Evolutionary conservation across 768 basidiomycete species (phyloP), one percentile per base, ranked within the genome.

Genomic region (Pleurotus citrinopileatus): DNA sequence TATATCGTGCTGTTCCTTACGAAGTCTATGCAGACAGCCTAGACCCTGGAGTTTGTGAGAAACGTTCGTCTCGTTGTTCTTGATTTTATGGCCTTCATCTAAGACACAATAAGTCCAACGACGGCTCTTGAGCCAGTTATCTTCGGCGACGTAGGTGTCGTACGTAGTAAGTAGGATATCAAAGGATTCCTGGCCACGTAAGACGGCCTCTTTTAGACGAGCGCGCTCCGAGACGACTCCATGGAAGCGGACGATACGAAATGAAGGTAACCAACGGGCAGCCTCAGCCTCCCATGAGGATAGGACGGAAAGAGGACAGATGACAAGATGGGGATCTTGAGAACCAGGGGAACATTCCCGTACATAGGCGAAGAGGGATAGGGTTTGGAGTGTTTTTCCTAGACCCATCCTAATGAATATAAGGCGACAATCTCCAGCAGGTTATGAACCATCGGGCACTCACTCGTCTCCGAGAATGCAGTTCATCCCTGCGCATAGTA

Each of bases 381-480:
- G 68, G 4, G 84, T 84, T 78, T 84, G 84, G 19, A 86, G 66
- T 0, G 84, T 86, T 63, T 86, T 86, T 4, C 84, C 84, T 3
- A 86, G 75, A 58, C 82, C 82, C 81, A 83, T 84, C 68, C 80
- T 81, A n/a, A n/a, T n/a, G 32, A n/a, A 34, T 34, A 53, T 17
- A 25, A 51, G 8, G 28, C 17, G 15, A 19, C 26, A 17, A 40
- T 53, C 28, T 44, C 40, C 38, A 25, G 2, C 5, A 3, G 7
- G 12, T n/a, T 40, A 3, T 32, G 40, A 44, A 32, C 57, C 12
- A 53, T 55, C 36, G 40, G 22, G 25, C 17, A 22, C 76, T 57
- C 61, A 82, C 81, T 82, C 84, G 58, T 90, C 88, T 25, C 85
- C 88, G 1, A 90, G 73, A 54, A 90, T 84, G 63, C 83, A 82